Evolutionary conservation across 2,329 filamentous ascomycete genomes (phyloP), one percentile per base, ranked within the genome.

Genomic region (Ophiostoma tasmaniense): DNA sequence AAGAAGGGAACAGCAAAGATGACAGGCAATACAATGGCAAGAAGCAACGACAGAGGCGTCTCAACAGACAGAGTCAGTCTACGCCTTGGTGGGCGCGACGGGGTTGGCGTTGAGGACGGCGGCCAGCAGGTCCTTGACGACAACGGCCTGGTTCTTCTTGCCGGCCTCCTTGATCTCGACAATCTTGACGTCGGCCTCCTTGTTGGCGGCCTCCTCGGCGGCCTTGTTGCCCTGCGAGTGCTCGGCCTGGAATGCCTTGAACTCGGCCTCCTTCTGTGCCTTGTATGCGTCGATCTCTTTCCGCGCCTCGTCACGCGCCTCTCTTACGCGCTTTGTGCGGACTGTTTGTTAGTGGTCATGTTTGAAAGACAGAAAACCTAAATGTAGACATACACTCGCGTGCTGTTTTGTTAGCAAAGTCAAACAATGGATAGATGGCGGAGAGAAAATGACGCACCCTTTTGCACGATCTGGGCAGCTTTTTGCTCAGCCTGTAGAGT

Each of bases 401-500:
- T 76, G 92, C 92, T 96, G 75, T 55, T 39, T 13, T 37, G 65
- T 66, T 66, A 66, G 65, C 65, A 66, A 37, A 11, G 25, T 64
- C 25, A 64, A 6, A 20, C 22, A 22, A 1, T 3, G 17, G 17
- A 25, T 10, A 59, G 10, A 64, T 7, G 17, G 2, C 14, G 3
- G 0, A 39, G 17, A 67, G 55, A 22, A 64, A 64, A 64, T 14
- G 50, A 79, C 82, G 71, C 80, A 96, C 94, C 91, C 87, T 95
- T 93, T 81, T 98, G 94, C 70, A 99, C 93, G 79, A 99, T 99
- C 87, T 97, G 97, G 82, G 97, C 94, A 71, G 95, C 95, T 81
- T 98, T 94, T 81, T 93, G 90, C 87, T 99, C 95, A 76, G 95
- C 93, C 94, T 98, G 74, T 55, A 55, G 8, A 11, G 67, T 70